Percentiles rank a stretch among this genome's conserved stretches.
phyloP scores from a whole-genome alignment of 1,139 yeast species.

The Blastobotrys ciferrii region DNA sequence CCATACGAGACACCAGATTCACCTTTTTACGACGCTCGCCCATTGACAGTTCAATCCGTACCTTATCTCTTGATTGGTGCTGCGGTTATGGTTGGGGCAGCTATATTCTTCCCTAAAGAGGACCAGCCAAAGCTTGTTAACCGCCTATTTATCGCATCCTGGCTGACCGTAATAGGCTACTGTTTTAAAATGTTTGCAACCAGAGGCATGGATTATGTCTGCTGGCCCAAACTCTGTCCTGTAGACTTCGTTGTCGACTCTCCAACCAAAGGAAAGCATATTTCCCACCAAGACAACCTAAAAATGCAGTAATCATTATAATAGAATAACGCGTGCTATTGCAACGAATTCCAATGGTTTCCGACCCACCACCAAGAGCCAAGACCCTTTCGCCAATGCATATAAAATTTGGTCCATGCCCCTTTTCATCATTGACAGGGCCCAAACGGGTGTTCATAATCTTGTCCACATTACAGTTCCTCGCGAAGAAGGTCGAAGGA shows the following conservation, averaged over 20 bases:
- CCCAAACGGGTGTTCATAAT: too few species aligned
- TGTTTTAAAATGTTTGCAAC: conserved; percentile 50
- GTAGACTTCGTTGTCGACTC: conserved; percentile 41
- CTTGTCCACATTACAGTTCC: too few species aligned
- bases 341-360: too few species aligned
- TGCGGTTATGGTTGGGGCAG: conserved; percentile 62
- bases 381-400: too few species aligned
- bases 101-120: conserved; percentile 68
- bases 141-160: conserved; percentile 56
- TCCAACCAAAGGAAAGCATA: background rate
- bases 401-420: too few species aligned
- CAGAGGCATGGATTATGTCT: conserved; percentile 85
- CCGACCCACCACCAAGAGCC: too few species aligned
- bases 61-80: conserved; percentile 72
- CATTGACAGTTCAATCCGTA: conserved; percentile 66
- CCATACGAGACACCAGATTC: conserved; percentile 63
- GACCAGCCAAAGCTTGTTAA: conserved; percentile 52
- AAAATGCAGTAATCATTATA: background rate
- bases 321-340: too few species aligned
- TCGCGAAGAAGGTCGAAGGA: too few species aligned
- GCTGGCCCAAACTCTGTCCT: conserved; percentile 80
- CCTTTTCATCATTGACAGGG: too few species aligned
- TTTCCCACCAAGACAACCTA: background rate
- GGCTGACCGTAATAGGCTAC: conserved; percentile 44
- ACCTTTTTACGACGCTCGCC: conserved; percentile 78